A percentile compares a stretch with the other conserved stretches of the same genome.
Evolutionary conservation across 306 rosid species (phyloP).

Genomic region (Malus asiatica): DNA sequence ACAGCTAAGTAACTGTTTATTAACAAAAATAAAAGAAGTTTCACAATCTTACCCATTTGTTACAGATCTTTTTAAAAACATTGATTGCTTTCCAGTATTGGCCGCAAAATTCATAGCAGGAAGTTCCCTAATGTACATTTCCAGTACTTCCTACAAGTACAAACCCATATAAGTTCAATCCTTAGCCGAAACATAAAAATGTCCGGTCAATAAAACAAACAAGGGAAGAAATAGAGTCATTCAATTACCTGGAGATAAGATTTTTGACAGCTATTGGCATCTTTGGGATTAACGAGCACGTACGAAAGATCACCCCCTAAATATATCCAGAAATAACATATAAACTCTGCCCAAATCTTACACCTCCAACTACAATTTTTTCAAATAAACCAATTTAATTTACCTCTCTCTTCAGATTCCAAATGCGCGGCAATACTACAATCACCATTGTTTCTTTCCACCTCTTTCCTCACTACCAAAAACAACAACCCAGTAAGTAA

Average conservation of each 20-base stretch:
- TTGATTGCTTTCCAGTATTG: slow-evolving; percentile 77
- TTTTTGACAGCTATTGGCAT: slow-evolving; percentile 32
- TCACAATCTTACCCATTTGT: slow-evolving; percentile 55
- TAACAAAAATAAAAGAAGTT: background rate
- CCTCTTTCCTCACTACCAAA: slow-evolving; percentile 25
- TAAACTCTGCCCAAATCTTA: background rate
- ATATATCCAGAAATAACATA: background rate
- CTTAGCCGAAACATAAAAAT: background rate
- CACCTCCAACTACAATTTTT: background rate
- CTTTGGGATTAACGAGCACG: slow-evolving; percentile 68
- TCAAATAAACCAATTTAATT: background rate
- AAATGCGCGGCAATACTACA: slow-evolving; percentile 7
- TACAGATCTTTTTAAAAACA: slow-evolving; percentile 77
- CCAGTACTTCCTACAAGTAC: slow-evolving; percentile 52
- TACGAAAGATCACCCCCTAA: slow-evolving; percentile 25
- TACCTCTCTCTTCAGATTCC: slow-evolving; percentile 25
- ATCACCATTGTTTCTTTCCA: slow-evolving; percentile 6
- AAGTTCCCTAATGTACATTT: slow-evolving; percentile 62
- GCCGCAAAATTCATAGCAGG: slow-evolving; percentile 92
- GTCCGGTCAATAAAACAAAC: background rate
- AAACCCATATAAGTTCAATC: slow-evolving; percentile 1
- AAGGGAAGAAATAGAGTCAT: background rate
- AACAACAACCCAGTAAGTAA: background rate
- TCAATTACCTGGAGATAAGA: slow-evolving; percentile 59
- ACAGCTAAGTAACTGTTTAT: background rate